Conservation (phyloP, 257 asterid genomes). For the Cruciata laevipes region DNA sequence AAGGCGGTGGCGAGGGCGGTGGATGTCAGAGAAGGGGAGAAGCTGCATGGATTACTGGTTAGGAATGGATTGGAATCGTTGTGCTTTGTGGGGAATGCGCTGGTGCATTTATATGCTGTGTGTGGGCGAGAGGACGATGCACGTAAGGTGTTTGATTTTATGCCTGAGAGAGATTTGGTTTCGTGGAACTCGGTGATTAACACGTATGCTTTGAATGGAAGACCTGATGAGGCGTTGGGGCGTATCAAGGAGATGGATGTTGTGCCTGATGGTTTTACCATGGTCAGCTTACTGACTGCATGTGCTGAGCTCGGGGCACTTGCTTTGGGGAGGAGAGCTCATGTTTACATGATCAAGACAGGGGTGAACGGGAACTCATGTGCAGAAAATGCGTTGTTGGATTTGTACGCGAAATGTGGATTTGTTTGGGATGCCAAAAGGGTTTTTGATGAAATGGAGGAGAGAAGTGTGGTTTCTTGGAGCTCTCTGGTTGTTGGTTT, state of each 20-base stretch:
- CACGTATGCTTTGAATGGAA: constrained; percentile 51
- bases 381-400: constrained; percentile 60
- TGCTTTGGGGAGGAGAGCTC: constrained; percentile 64
- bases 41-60: constrained; percentile 44
- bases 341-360: constrained; percentile 51
- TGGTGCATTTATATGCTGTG: constrained; percentile 65
- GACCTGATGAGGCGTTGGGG: constrained; percentile 59
- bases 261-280: constrained; percentile 72
- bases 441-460: constrained; percentile 54
- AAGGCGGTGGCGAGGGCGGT: constrained; percentile 60
- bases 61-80: constrained; percentile 67
- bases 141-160: constrained; percentile 46
- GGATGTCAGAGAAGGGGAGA: constrained; percentile 58
- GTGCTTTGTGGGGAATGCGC: constrained; percentile 68
- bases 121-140: constrained; percentile 60
- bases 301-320: constrained; percentile 74
- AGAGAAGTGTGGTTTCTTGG: constrained; percentile 65
- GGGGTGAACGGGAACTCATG: constrained; percentile 59
- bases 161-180: constrained; percentile 56
- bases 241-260: constrained; percentile 45
- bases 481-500: constrained; percentile 59
- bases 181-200: constrained; percentile 77
- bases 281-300: constrained; percentile 77
- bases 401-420: constrained; percentile 71
- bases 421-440: constrained; percentile 47